Conservation (phyloP, 2,329 filamentous ascomycete species). For the Lasiodiplodia sp. region DNA sequence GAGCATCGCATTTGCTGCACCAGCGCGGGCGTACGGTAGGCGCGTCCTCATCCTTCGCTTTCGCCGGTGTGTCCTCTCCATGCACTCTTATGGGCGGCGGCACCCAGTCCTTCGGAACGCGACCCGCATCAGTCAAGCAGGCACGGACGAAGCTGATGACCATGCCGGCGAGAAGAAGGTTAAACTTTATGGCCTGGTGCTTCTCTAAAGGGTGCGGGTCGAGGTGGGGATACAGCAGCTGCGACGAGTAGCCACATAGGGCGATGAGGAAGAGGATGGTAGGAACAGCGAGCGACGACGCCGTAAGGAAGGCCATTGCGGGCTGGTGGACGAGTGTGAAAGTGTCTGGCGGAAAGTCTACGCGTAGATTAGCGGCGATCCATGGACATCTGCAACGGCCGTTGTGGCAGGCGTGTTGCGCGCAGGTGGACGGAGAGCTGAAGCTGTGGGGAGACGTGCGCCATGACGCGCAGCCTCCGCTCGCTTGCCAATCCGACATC, state of each 20-base stretch:
- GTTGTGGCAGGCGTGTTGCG: slow-evolving; percentile 30
- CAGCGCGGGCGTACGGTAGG: slow-evolving; percentile 56
- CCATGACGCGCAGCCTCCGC: slow-evolving; percentile 34
- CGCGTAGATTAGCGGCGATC: slow-evolving; percentile 6
- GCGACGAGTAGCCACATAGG: slow-evolving; percentile 71
- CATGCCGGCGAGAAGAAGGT: slow-evolving; percentile 68
- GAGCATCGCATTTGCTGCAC: slow-evolving; percentile 78
- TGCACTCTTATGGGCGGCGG: slow-evolving; percentile 38
- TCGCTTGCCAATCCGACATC: slow-evolving; percentile 7
- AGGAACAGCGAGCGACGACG: slow-evolving; percentile 67
- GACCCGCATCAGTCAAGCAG: slow-evolving; percentile 67
- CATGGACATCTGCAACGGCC: slow-evolving; percentile 9
- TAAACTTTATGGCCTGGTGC: slow-evolving; percentile 69
- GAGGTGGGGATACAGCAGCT: slow-evolving; percentile 69
- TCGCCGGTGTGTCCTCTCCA: slow-evolving; percentile 33
- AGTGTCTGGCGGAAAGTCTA: neutral
- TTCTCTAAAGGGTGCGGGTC: slow-evolving; percentile 66
- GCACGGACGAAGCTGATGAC: slow-evolving; percentile 74
- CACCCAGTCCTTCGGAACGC: slow-evolving; percentile 56
- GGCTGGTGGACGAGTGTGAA: neutral
- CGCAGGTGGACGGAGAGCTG: slow-evolving; percentile 21
- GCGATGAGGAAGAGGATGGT: slow-evolving; percentile 70
- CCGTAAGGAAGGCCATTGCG: slow-evolving; percentile 32
- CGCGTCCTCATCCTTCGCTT: slow-evolving; percentile 45
- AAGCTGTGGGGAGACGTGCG: slow-evolving; percentile 13